A percentile compares a stretch with the other conserved stretches of the same genome.
Evolutionary conservation across 2,329 filamentous ascomycete genomes (phyloP).

Genomic region (Colletotrichum simmondsii): DNA sequence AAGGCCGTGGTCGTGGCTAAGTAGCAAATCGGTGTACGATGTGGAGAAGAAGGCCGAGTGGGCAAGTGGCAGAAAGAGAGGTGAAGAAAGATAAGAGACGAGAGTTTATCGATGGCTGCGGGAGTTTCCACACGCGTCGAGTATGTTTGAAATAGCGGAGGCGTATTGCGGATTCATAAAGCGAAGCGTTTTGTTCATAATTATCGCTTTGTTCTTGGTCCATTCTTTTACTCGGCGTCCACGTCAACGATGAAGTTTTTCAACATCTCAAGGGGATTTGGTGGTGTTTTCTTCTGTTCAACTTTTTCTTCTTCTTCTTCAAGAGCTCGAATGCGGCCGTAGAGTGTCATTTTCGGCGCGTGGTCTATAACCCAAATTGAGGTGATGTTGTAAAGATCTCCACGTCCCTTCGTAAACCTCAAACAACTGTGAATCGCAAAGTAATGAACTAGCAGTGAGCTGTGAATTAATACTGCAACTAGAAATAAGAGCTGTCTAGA

Average conservation of each 20-base stretch:
- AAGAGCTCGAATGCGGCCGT: not conserved
- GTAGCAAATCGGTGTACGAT: not conserved
- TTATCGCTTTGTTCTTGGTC: not conserved
- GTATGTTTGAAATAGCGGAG: not conserved
- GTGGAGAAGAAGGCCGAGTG: not conserved
- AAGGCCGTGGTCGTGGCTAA: not conserved
- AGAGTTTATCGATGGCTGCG: not conserved
- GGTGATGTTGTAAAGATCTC: not conserved
- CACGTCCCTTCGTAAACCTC: not conserved
- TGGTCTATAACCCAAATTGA: not conserved
- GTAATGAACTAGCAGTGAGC: no score
- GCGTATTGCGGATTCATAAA: not conserved
- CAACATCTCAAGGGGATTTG: not conserved
- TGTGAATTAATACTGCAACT: no score
- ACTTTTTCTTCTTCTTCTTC: not conserved
- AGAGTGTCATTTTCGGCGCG: not conserved
- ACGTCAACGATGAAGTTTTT: not conserved
- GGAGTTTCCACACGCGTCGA: not conserved
- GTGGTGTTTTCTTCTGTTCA: not conserved
- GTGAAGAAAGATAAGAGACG: not conserved
- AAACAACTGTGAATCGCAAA: no score
- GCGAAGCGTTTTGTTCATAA: not conserved
- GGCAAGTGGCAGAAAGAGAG: not conserved
- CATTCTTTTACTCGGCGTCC: not conserved
- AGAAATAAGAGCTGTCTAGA: no score